Conservation (phyloP, 805 yeast species). For the Barnettozyma vustinii region DNA sequence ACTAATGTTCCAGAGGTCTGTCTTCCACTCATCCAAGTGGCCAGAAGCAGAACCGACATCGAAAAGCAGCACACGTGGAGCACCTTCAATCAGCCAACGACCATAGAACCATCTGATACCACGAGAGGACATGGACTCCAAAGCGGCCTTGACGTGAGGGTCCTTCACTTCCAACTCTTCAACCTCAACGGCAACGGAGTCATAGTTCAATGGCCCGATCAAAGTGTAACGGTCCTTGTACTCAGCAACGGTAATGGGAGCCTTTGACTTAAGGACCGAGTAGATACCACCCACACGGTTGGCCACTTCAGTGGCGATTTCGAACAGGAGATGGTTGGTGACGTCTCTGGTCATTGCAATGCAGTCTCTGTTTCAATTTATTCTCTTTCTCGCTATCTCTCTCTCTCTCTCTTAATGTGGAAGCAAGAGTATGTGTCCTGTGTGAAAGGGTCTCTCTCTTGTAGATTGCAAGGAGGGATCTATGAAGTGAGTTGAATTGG, state of each 20-base stretch:
- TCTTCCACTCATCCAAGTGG: slow-evolving; percentile 86
- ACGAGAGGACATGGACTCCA: slow-evolving; percentile 74
- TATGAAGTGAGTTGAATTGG: neutral
- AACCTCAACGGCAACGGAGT: slow-evolving; percentile 74
- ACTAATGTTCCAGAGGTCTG: slow-evolving; percentile 84
- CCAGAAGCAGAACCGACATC: slow-evolving; percentile 73
- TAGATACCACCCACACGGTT: slow-evolving; percentile 97
- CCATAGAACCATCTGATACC: slow-evolving; percentile 86
- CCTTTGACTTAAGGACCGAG: slow-evolving; percentile 93
- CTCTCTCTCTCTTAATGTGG: neutral
- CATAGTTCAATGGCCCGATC: slow-evolving; percentile 79
- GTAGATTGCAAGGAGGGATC: neutral
- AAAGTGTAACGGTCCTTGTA: slow-evolving; percentile 81
- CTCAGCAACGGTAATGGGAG: slow-evolving; percentile 93
- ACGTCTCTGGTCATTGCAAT: slow-evolving; percentile 71
- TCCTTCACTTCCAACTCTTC: slow-evolving; percentile 62
- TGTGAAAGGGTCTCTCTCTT: neutral
- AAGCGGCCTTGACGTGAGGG: slow-evolving; percentile 49
- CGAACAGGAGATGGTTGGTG: slow-evolving; percentile 81
- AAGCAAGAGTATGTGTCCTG: neutral
- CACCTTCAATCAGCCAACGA: slow-evolving; percentile 96
- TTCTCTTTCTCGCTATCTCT: too few species aligned
- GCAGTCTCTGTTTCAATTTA: neutral
- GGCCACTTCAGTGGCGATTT: slow-evolving; percentile 96
- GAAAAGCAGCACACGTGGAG: slow-evolving; percentile 87